Evolutionary conservation across 768 basidiomycete genomes (phyloP).

Genomic region (Hericium erinaceus): DNA sequence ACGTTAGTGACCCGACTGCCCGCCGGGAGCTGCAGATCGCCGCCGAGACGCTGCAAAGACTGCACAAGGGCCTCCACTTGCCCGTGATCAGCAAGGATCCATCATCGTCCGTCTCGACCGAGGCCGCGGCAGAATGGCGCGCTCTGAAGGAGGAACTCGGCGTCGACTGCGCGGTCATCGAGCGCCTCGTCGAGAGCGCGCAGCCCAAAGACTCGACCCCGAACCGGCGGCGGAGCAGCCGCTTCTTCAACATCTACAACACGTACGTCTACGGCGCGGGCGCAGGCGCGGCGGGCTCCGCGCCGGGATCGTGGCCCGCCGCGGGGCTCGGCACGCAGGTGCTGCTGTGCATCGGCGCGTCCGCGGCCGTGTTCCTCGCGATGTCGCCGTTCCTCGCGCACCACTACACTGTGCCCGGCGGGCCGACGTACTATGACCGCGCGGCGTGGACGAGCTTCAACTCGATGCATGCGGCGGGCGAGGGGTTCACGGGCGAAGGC

Average conservation of each 20-base stretch:
- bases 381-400: slow-evolving; percentile 50
- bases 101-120: slow-evolving; percentile 46
- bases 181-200: slow-evolving; percentile 46
- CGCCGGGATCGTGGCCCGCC: slow-evolving; percentile 5
- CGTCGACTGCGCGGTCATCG: slow-evolving; percentile 67
- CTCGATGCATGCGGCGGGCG: slow-evolving; percentile 55
- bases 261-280: slow-evolving; percentile 48
- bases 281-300: slow-evolving; percentile 22
- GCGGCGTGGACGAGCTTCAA: slow-evolving; percentile 77
- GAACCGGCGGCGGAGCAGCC: slow-evolving; percentile 27
- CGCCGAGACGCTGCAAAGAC: slow-evolving; percentile 53
- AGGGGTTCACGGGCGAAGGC: slow-evolving; percentile 53
- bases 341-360: slow-evolving; percentile 47
- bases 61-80: slow-evolving; percentile 52
- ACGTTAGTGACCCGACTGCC: slow-evolving; percentile 9
- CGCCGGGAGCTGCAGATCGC: slow-evolving; percentile 38
- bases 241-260: slow-evolving; percentile 85
- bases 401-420: slow-evolving; percentile 53
- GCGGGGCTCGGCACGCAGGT: slow-evolving; percentile 9
- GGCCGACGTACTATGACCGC: slow-evolving; percentile 66
- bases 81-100: slow-evolving; percentile 35
- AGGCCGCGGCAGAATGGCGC: slow-evolving; percentile 68
- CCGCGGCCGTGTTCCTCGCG: slow-evolving; percentile 51
- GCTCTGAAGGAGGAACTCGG: slow-evolving; percentile 73
- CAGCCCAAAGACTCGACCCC: slow-evolving; percentile 4